These are phyloP conservation scores for Agrostemma githago DNA, from an alignment of 148 eudicot genomes.

Conservation along the genomic window DNA sequence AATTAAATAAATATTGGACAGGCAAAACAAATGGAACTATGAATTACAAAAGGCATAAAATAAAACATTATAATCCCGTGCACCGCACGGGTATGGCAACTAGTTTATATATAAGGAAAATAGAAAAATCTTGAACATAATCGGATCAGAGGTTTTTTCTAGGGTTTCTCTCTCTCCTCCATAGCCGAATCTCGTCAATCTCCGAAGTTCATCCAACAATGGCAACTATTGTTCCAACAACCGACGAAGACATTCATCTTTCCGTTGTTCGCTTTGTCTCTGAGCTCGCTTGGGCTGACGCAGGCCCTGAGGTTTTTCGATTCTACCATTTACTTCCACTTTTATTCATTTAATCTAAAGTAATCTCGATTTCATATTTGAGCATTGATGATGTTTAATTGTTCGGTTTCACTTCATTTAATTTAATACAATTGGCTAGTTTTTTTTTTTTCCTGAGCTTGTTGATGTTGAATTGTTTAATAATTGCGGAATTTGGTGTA, in stretches of 20 bases:
- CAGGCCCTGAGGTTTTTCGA: slow-evolving; percentile 79
- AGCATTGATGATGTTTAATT: background rate
- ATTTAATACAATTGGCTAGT: background rate
- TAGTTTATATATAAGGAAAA: background rate
- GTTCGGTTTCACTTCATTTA: background rate
- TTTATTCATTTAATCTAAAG: background rate
- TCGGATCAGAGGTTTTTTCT: background rate
- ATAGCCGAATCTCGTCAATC: background rate
- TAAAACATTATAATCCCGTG: too few relatives aligned
- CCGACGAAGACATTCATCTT: slow-evolving; percentile 80
- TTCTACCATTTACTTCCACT: background rate
- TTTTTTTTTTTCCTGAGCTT: background rate
- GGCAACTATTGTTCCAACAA: slow-evolving; percentile 87
- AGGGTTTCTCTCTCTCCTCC: slow-evolving; percentile 20
- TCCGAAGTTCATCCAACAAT: slow-evolving; percentile 25
- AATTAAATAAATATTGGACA: too few relatives aligned
- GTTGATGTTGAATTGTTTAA: background rate
- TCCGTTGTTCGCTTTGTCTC: slow-evolving; percentile 80
- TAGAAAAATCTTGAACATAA: background rate
- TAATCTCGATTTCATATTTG: background rate
- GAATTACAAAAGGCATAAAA: too few relatives aligned
- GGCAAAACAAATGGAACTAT: too few relatives aligned
- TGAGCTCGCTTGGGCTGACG: slow-evolving; percentile 85
- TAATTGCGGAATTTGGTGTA: slow-evolving; percentile 15
- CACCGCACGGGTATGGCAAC: too few relatives aligned